Evolutionary conservation across 1,139 yeast species (phyloP).

Genomic region (Blastobotrys malaysiensis): DNA sequence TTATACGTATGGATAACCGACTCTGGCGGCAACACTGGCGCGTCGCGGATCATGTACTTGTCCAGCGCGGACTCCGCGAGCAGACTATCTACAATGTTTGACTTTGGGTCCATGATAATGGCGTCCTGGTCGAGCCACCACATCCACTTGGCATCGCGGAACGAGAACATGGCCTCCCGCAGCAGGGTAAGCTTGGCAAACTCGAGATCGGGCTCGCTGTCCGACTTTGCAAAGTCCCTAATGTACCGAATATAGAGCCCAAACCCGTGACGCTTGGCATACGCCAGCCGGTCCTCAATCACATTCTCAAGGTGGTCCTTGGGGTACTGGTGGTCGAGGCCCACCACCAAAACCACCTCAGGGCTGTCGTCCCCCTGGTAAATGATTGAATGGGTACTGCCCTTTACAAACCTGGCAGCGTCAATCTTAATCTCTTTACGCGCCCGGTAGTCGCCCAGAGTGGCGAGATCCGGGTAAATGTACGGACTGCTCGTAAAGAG

Average conservation of each 20-base stretch:
- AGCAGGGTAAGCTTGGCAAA: slow-evolving; percentile 60
- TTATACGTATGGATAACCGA: slow-evolving; percentile 71
- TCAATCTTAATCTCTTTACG: slow-evolving; percentile 24
- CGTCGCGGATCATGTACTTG: slow-evolving; percentile 58
- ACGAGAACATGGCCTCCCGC: slow-evolving; percentile 85
- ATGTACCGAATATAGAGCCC: slow-evolving; percentile 79
- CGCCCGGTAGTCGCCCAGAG: slow-evolving; percentile 27
- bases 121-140: slow-evolving; percentile 84
- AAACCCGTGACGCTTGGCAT: slow-evolving; percentile 67
- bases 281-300: slow-evolving; percentile 76
- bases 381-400: slow-evolving; percentile 22
- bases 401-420: slow-evolving; percentile 24
- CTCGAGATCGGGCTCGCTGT: slow-evolving; percentile 22
- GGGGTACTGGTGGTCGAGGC: slow-evolving; percentile 25
- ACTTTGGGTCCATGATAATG: slow-evolving; percentile 60
- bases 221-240: slow-evolving; percentile 55
- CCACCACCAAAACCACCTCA: slow-evolving; percentile 26
- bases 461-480: slow-evolving; percentile 26
- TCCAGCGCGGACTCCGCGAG: slow-evolving; percentile 54
- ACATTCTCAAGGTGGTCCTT: slow-evolving; percentile 42
- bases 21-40: slow-evolving; percentile 44
- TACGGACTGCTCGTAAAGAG: slow-evolving; percentile 20
- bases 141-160: slow-evolving; percentile 79
- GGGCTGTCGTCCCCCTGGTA: slow-evolving; percentile 20
- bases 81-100: slow-evolving; percentile 41